Evolutionary conservation across 345 rosid genomes (phyloP).

Genomic region (Turnera subulata): DNA sequence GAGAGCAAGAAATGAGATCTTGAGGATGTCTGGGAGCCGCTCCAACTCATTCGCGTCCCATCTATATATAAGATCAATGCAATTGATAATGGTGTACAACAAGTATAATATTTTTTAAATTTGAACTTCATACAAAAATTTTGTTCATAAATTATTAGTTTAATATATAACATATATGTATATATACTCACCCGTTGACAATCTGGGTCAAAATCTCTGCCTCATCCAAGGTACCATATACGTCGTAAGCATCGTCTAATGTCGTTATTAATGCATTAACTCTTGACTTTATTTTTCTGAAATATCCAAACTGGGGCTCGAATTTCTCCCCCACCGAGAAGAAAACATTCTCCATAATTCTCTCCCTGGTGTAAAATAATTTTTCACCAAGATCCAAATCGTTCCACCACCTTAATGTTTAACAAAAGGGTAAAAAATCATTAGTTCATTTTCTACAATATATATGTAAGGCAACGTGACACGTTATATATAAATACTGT

Average conservation of each 20-base stretch:
- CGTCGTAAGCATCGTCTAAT: constrained; percentile 43
- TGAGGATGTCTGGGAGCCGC: constrained; percentile 46
- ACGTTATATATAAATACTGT: not conserved
- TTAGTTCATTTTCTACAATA: not conserved
- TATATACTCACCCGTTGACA: constrained; percentile 9
- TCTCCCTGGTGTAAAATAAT: constrained; percentile 34
- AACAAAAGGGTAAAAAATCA: too few relatives aligned
- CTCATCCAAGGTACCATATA: constrained; percentile 39
- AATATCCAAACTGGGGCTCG: constrained; percentile 25
- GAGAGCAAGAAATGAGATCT: constrained; percentile 33
- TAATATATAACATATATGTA: not conserved
- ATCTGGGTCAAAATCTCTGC: constrained; percentile 24
- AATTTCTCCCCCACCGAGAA: constrained; percentile 27
- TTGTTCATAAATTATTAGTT: too few relatives aligned
- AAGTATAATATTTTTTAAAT: not conserved
- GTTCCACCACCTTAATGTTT: constrained; percentile 37
- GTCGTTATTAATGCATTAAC: constrained; percentile 16
- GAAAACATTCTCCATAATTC: constrained; percentile 32
- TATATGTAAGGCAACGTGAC: not conserved
- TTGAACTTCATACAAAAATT: not conserved
- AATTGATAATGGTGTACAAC: not conserved
- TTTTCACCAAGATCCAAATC: constrained; percentile 22
- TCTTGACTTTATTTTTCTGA: constrained; percentile 26
- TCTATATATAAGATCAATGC: constrained; percentile 9
- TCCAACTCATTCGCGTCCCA: constrained; percentile 36